A percentile compares a stretch with the other conserved stretches of the same genome.
Evolutionary conservation across 2,329 filamentous ascomycete genomes (phyloP).

Genomic region (Arthroderma sp.): DNA sequence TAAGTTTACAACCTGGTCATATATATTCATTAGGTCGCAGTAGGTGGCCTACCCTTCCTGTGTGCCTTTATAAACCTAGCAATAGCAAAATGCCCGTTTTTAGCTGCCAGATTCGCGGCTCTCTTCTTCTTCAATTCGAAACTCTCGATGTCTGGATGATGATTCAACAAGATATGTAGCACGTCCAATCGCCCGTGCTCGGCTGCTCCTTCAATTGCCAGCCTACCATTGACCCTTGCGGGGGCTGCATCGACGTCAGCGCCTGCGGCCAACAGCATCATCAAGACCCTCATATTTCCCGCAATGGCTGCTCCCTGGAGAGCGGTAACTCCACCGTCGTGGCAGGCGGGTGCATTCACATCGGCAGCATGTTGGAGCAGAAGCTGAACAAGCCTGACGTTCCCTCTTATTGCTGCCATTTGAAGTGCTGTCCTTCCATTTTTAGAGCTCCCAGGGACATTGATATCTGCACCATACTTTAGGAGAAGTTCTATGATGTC

Average conservation of each 20-base stretch:
- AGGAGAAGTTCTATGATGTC: constrained; percentile 2
- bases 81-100: constrained; percentile 4
- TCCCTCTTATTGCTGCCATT: neutral
- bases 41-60: neutral
- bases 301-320: constrained; percentile 3
- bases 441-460: neutral
- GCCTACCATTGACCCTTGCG: neutral
- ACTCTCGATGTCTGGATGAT: constrained; percentile 4
- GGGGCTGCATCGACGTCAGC: constrained; percentile 1
- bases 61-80: constrained; percentile 2
- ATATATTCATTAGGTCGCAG: neutral
- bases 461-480: constrained; percentile 4
- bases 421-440: neutral
- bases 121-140: constrained; percentile 2
- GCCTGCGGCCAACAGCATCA: constrained; percentile 2
- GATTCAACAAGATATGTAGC: constrained; percentile 17
- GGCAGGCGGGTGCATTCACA: neutral
- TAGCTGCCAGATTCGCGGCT: constrained; percentile 1
- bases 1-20: neutral
- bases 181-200: constrained; percentile 17
- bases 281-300: neutral
- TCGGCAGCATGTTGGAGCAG: constrained; percentile 6
- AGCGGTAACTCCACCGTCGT: neutral
- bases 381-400: neutral
- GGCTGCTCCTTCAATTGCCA: constrained; percentile 5